Evolutionary conservation across 805 yeast genomes (phyloP).

Genomic region (Ogataea trehaloabstinens): DNA sequence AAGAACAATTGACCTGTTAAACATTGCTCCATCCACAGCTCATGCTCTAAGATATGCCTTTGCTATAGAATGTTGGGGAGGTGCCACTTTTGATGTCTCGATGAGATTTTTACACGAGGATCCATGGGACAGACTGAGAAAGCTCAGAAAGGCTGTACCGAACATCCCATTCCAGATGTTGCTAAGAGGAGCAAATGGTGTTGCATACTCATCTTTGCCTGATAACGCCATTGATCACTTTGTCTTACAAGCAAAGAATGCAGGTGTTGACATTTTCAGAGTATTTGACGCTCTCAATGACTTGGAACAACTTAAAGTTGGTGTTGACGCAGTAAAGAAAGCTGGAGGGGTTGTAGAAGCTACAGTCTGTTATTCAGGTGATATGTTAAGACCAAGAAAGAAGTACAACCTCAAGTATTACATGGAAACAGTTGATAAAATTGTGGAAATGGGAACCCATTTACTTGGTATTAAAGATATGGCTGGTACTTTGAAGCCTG

Average conservation of each 20-base stretch:
- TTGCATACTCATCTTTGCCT: slow-evolving; percentile 95
- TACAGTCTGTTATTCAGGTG: slow-evolving; percentile 98
- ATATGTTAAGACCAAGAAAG: slow-evolving; percentile 93
- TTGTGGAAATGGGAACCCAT: slow-evolving; percentile 94
- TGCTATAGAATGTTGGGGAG: slow-evolving; percentile 99
- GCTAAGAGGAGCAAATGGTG: slow-evolving; percentile 99
- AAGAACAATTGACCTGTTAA: slow-evolving; percentile 85
- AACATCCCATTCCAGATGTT: slow-evolving; percentile 99
- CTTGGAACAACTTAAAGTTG: slow-evolving; percentile 93
- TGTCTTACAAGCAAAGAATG: slow-evolving; percentile 89
- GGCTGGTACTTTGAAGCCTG: slow-evolving; percentile 99
- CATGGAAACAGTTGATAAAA: slow-evolving; percentile 72
- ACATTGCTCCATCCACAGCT: slow-evolving; percentile 93
- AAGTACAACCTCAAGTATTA: slow-evolving; percentile 94
- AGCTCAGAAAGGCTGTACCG: slow-evolving; percentile 86
- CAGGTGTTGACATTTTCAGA: slow-evolving; percentile 96
- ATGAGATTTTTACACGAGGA: slow-evolving; percentile 98
- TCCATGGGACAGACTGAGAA: slow-evolving; percentile 96
- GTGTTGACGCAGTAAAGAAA: slow-evolving; percentile 95
- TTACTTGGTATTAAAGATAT: slow-evolving; percentile 96
- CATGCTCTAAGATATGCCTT: slow-evolving; percentile 87
- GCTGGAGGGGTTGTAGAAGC: slow-evolving; percentile 99
- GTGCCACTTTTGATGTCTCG: slow-evolving; percentile 98
- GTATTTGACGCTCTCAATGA: slow-evolving; percentile 98
- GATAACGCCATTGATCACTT: slow-evolving; percentile 99